Conservation (phyloP, 495 filamentous ascomycete genomes). For the Podospora sp. region DNA sequence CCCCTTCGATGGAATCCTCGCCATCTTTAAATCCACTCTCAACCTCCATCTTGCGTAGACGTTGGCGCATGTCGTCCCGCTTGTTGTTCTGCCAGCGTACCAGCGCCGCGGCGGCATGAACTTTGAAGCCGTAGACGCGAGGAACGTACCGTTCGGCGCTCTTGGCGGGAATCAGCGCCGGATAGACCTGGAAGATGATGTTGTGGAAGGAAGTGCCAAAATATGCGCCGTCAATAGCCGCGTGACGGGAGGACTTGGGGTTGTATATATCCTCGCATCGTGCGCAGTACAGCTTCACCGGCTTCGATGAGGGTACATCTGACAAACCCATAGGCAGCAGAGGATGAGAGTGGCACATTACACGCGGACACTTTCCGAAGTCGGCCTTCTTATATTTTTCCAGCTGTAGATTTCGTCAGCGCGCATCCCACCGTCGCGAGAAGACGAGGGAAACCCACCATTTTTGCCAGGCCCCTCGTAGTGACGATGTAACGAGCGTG, state of each 20-base stretch:
- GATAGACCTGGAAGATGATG: slow-evolving; percentile 98
- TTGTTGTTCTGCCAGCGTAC: slow-evolving; percentile 85
- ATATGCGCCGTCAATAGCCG: slow-evolving; percentile 94
- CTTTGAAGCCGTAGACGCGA: slow-evolving; percentile 89
- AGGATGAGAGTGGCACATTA: slow-evolving; percentile 87
- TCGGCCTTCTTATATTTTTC: slow-evolving; percentile 98
- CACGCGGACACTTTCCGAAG: slow-evolving; percentile 97
- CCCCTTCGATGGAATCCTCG: slow-evolving; percentile 48
- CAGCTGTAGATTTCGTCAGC: slow-evolving; percentile 57
- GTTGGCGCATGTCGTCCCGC: slow-evolving; percentile 75
- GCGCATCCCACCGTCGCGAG: slow-evolving; percentile 7
- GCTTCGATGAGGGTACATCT: slow-evolving; percentile 78
- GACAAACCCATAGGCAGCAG: slow-evolving; percentile 91
- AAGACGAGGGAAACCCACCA: slow-evolving; percentile 60
- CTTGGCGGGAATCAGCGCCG: slow-evolving; percentile 83
- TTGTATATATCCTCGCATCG: slow-evolving; percentile 99
- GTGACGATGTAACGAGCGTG: slow-evolving; percentile 98
- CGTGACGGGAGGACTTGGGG: slow-evolving; percentile 95
- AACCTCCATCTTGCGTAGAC: slow-evolving; percentile 61
- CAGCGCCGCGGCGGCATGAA: slow-evolving; percentile 86
- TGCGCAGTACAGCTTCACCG: slow-evolving; percentile 95
- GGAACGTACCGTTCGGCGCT: slow-evolving; percentile 83
- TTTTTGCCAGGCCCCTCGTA: slow-evolving; percentile 89
- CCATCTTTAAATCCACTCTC: slow-evolving; percentile 62
- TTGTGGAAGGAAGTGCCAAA: slow-evolving; percentile 98